phyloP scores from a whole-genome alignment of 2,329 filamentous ascomycete species.

The Alternaria sp. region DNA sequence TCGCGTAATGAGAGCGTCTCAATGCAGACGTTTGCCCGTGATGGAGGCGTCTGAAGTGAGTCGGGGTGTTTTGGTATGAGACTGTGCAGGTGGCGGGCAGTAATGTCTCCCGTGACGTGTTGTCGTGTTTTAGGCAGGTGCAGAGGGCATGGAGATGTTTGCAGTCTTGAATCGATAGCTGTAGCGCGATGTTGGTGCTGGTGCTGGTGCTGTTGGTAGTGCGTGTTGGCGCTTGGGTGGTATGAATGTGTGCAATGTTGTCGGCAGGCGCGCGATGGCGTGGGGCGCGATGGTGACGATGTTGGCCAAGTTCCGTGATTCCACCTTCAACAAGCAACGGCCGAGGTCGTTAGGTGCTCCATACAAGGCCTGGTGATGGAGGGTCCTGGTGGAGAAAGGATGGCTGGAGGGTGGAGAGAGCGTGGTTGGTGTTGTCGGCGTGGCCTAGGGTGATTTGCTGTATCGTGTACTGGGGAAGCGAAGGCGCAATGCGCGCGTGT shows the following conservation, averaged over 20 bases:
- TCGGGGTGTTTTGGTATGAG: constrained; percentile 13
- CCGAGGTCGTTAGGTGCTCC: constrained; percentile 36
- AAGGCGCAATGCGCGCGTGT: constrained; percentile 32
- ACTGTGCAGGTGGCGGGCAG: constrained; percentile 23
- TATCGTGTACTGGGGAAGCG: constrained; percentile 24
- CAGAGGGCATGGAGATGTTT: constrained; percentile 32
- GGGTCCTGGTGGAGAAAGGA: constrained; percentile 19
- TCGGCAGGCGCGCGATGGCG: constrained; percentile 26
- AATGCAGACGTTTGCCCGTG: constrained; percentile 7
- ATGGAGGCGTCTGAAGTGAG: constrained; percentile 7
- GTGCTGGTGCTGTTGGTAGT: constrained; percentile 14
- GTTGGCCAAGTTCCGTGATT: constrained; percentile 25
- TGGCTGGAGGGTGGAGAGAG: constrained; percentile 22
- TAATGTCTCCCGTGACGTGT: constrained; percentile 10
- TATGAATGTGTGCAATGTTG: constrained; percentile 43
- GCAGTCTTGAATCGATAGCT: constrained; percentile 39
- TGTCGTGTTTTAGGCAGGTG: constrained; percentile 22
- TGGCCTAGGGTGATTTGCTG: constrained; percentile 37
- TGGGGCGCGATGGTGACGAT: constrained; percentile 14
- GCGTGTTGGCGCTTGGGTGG: constrained; percentile 20
- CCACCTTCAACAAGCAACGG: constrained; percentile 47
- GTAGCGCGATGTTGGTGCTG: constrained; percentile 22
- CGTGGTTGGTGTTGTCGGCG: constrained; percentile 26
- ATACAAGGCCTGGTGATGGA: constrained; percentile 43
- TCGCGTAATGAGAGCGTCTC: constrained; percentile 10